Base-by-base conservation (phyloP, 768 basidiomycete genomes). In the Heimioporus sp. region DNA sequence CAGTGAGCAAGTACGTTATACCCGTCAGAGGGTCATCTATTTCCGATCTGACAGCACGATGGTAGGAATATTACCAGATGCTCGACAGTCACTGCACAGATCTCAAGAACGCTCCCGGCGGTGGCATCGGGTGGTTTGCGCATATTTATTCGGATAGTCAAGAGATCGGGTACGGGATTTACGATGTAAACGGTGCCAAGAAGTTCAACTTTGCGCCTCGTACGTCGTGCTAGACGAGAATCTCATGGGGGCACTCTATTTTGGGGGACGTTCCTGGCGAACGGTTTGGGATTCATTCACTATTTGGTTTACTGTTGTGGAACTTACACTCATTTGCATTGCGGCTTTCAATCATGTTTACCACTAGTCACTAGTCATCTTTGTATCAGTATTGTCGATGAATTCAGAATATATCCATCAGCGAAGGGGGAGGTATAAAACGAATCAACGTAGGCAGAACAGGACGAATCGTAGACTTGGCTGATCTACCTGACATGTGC, bases 91-190 rank as follows among this genome's bases (percentile, higher is more conserved):
- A 85, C 49, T 90, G 88, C 60, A 60, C 71, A 10, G 75, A 81
- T 58, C 73, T 90, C 60, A 90, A 90, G 68, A 60, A 56, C 0
- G 78, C 79, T 21, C 54, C 68, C 28, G 78, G 78, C 3, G 86
- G 86, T 19, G 86, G 86, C 20, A 71, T 90, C 34, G 86, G 88
- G 11, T 91, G 88, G 89, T 91, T 91, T 59, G 86, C 85, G 24
- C 89, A 90, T 63, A 83, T 90, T 48, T 90, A 89, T 61, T 81
- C 82, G 2, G 89, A 89, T 60, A 53, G 67, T 53, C 77, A 81
- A 66, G 77, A 76, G 46, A 81, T 83, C 16, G 87, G 87, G 11
- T 90, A 90, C 60, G 88, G 87, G 7, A 79, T 90, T 47, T 85
- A 85, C 59, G 67, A 76, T 31, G 55, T 38, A 0, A 65, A 71